These are phyloP conservation scores for Russula vinacea DNA, from an alignment of 768 basidiomycete species.

Conservation along the genomic window DNA sequence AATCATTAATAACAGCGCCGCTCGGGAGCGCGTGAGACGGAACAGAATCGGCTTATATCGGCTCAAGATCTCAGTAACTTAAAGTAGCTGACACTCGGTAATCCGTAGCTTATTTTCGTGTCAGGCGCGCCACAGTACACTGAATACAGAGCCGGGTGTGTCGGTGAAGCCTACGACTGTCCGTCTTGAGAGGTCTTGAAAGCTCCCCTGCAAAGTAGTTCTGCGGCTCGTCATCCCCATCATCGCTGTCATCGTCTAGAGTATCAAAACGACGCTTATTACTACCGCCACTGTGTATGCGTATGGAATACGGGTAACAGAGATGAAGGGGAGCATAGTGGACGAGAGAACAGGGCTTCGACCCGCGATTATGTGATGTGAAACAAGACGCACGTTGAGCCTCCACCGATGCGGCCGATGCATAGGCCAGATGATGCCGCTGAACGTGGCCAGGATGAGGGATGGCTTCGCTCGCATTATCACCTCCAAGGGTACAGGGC, in stretches of 20 bases:
- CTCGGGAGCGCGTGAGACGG: no score
- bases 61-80: no score
- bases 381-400: constrained; percentile 18
- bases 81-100: no score
- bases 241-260: constrained; percentile 51
- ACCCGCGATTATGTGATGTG: not conserved
- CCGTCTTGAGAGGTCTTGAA: no score
- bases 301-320: not conserved
- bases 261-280: constrained; percentile 34
- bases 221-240: constrained; percentile 44
- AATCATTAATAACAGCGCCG: no score
- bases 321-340: no score
- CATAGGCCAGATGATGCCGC: constrained; percentile 16
- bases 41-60: no score
- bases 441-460: constrained; percentile 21
- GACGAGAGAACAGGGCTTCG: no score
- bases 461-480: not conserved
- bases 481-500: constrained; percentile 26
- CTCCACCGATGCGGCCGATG: constrained; percentile 34
- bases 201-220: constrained; percentile 90
- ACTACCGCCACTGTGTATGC: constrained; percentile 27
- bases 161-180: no score
- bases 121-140: no score
- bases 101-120: no score
- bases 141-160: no score